A percentile compares a stretch with the other conserved stretches of the same genome.
Conservation (phyloP, 2,329 filamentous ascomycete genomes). For the Penicillium sp. region DNA sequence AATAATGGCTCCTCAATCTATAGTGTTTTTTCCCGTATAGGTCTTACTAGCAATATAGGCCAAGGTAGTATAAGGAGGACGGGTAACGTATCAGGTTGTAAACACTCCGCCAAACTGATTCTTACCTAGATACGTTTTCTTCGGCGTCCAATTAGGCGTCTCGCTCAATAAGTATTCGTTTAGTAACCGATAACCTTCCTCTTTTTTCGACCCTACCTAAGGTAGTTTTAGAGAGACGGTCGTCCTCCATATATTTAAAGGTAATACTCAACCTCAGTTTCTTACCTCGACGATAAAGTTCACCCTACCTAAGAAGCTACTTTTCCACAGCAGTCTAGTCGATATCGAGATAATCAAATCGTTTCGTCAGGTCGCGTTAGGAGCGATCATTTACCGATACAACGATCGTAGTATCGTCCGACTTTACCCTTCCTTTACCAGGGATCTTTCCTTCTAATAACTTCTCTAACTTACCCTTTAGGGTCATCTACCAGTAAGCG, state of each 20-base stretch:
- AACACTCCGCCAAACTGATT: conserved; percentile 11
- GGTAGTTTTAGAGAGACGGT: neutral
- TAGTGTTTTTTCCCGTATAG: conserved; percentile 18
- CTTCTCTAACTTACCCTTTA: neutral
- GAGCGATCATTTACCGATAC: conserved; percentile 28
- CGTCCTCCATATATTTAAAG: conserved; percentile 10
- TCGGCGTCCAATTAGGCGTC: conserved; percentile 9
- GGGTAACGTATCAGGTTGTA: conserved; percentile 15
- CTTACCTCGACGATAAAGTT: conserved; percentile 6
- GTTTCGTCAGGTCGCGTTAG: conserved; percentile 30
- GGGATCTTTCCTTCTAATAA: neutral
- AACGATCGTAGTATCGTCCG: conserved; percentile 14
- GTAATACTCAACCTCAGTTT: conserved; percentile 11
- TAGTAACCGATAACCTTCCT: conserved; percentile 13
- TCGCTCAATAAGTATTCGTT: conserved; percentile 9
- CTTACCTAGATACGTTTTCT: conserved; percentile 9
- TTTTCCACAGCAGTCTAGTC: neutral
- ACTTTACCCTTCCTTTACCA: neutral
- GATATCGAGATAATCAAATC: conserved; percentile 16
- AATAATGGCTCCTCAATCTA: conserved; percentile 6
- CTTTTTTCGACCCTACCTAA: conserved; percentile 7
- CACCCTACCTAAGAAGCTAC: conserved; percentile 8
- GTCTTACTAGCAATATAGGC: conserved; percentile 17
- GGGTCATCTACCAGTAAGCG: neutral
- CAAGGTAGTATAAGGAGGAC: conserved; percentile 11